phyloP scores from a whole-genome alignment of 495 filamentous ascomycete genomes.

The Lindgomyces ingoldianus region DNA sequence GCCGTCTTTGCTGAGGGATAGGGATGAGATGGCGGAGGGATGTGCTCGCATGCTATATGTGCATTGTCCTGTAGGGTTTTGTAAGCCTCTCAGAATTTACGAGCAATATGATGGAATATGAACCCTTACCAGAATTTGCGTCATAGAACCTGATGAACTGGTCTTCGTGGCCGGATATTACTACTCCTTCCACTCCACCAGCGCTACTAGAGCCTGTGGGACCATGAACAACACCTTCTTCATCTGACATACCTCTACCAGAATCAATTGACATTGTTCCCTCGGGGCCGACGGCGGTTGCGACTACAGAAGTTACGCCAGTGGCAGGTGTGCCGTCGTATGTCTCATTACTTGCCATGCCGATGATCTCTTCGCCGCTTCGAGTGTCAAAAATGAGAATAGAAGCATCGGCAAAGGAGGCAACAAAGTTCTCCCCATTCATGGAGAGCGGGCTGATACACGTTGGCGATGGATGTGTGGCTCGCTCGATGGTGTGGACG shows the following conservation, averaged over 20 bases:
- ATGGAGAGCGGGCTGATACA: constrained; percentile 85
- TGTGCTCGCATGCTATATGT: constrained; percentile 98
- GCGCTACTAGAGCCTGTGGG: constrained; percentile 77
- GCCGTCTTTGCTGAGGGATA: constrained; percentile 88
- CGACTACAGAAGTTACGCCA: constrained; percentile 88
- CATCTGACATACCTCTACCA: constrained; percentile 60
- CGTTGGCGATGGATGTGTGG: constrained; percentile 72
- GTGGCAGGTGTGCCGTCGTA: constrained; percentile 84
- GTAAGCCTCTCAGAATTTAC: constrained; percentile 1
- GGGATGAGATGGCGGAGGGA: constrained; percentile 83
- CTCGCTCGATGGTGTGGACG: constrained; percentile 77
- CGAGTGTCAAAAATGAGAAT: constrained; percentile 90
- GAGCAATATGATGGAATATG: not conserved
- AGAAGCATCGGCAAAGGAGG: constrained; percentile 85
- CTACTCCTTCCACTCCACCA: constrained; percentile 78
- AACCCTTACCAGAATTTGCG: constrained; percentile 86
- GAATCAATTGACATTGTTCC: constrained; percentile 65
- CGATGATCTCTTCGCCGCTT: constrained; percentile 85
- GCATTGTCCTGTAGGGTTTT: constrained; percentile 75
- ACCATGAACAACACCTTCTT: constrained; percentile 68
- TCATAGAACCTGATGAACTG: constrained; percentile 95
- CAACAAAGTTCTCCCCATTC: constrained; percentile 89
- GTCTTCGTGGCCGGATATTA: constrained; percentile 96
- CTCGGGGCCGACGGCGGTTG: constrained; percentile 78
- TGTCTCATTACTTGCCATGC: constrained; percentile 89